Conservation (phyloP, 2,329 filamentous ascomycete species). For the Aspergillus clavatus region DNA sequence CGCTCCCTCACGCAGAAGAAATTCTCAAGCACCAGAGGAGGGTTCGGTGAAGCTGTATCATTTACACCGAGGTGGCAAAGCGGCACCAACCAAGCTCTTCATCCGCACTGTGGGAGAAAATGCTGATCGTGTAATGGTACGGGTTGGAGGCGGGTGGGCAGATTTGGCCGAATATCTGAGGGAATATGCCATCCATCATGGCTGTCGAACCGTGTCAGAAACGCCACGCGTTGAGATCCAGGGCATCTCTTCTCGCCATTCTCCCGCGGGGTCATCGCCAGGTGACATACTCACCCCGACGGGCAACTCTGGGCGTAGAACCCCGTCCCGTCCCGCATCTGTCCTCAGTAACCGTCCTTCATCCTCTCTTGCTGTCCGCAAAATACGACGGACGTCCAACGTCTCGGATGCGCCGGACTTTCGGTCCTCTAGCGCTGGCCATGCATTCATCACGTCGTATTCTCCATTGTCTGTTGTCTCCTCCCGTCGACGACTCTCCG, state of each 20-base stretch:
- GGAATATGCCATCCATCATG: slow-evolving; percentile 89
- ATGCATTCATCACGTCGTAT: slow-evolving; percentile 24
- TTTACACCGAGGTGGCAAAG: slow-evolving; percentile 74
- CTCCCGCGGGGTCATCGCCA: slow-evolving; percentile 28
- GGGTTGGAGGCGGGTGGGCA: slow-evolving; percentile 96
- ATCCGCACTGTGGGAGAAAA: slow-evolving; percentile 86
- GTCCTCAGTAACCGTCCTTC: slow-evolving; percentile 33
- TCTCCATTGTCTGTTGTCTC: slow-evolving; percentile 27
- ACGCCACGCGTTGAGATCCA: slow-evolving; percentile 52
- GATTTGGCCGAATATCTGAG: slow-evolving; percentile 92
- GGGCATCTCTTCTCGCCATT: slow-evolving; percentile 38
- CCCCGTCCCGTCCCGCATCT: slow-evolving; percentile 36
- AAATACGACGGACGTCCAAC: slow-evolving; percentile 34
- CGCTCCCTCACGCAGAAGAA: slow-evolving; percentile 36
- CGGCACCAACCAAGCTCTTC: slow-evolving; percentile 88
- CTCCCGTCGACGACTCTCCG: slow-evolving; percentile 31
- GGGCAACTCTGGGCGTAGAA: slow-evolving; percentile 26
- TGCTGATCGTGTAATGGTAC: slow-evolving; percentile 93
- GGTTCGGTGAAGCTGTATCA: slow-evolving; percentile 89
- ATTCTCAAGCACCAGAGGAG: slow-evolving; percentile 43
- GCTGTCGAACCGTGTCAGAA: slow-evolving; percentile 60
- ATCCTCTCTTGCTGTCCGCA: slow-evolving; percentile 38
- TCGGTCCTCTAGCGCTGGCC: slow-evolving; percentile 24
- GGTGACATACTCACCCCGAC: slow-evolving; percentile 18
- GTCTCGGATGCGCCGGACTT: slow-evolving; percentile 28